Evolutionary conservation across 2,329 filamentous ascomycete species (phyloP), one percentile per base, ranked within the genome.

Genomic region (Colletotrichum eleusines): DNA sequence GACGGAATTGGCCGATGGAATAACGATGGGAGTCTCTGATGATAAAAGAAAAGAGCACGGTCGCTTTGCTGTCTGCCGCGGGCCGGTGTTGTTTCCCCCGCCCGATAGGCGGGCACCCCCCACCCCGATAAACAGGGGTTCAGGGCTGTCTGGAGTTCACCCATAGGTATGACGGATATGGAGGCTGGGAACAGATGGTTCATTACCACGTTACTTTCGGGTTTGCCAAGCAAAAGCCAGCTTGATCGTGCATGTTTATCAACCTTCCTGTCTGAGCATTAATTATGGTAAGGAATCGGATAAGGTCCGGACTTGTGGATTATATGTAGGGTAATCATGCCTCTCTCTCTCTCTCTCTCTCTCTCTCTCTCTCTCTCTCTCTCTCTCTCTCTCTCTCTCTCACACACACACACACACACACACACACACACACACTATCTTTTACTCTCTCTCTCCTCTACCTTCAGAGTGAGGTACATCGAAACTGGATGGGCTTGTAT

Each of bases 261-360:
- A 64, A 73, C 69, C 71, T 73, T 73, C 71, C 69, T 69, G n/a
- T 72, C 71, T 65, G 28, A 67, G 71, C 31, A 57, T 23, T n/a
- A 26, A 57, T 23, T n/a, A 26, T n/a, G 12, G 31, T 31, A 33
- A 67, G 28, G 62, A 20, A n/a, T 18, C 28, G 26, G 40, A 40
- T 54, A 38, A 53, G 20, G 38, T 33, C 31, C 26, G 38, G 44
- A 31, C 11, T 33, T 4, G 42, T 63, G 35, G 26, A 44, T n/a
- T 16, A 7, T 16, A n/a, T 4, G 14, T 11, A 5, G 40, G 20
- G 20, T 14, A 31, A 42, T 3, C 14, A 31, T 18, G 2, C 4
- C 26, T 20, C 8, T 5, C 23, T 1, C 18, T 12, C 8, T 11
- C 14, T 31, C 20, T 12, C 28, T 6, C 28, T 11, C 16, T 53